A percentile compares a stretch with the other conserved stretches of the same genome.
These are phyloP conservation scores for Pythium sukuiense DNA, from an alignment of 352 stramenopile species.

Conservation along the genomic window DNA sequence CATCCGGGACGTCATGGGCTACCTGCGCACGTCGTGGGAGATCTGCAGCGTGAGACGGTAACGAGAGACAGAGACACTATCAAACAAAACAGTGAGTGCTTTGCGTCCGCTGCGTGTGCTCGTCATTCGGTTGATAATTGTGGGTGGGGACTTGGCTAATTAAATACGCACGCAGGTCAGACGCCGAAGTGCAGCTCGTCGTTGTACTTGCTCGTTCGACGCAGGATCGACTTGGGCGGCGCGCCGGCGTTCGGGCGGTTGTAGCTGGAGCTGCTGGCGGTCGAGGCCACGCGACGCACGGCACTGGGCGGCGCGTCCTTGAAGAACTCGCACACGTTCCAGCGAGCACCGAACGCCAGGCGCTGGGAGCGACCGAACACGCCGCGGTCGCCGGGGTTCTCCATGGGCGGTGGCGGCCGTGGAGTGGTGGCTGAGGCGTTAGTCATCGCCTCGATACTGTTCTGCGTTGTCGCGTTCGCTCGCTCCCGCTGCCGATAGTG, in stretches of 20 bases:
- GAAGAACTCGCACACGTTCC: constrained; percentile 56
- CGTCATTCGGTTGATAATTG: too few relatives aligned
- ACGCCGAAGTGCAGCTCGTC: constrained; percentile 32
- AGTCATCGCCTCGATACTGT: constrained; percentile 23
- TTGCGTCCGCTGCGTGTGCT: too few relatives aligned
- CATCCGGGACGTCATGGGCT: constrained; percentile 63
- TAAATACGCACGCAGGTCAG: constrained; percentile 9
- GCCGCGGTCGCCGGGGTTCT: constrained; percentile 35
- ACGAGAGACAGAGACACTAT: not conserved
- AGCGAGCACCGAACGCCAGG: constrained; percentile 61
- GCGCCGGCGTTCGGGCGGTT: constrained; percentile 7
- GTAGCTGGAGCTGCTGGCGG: constrained; percentile 2
- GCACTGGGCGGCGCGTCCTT: constrained; percentile 36
- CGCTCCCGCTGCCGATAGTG: constrained; percentile 43
- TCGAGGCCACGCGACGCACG: constrained; percentile 25
- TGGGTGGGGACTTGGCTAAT: constrained; percentile 2
- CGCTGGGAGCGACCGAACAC: constrained; percentile 60
- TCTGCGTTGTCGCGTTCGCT: constrained; percentile 25
- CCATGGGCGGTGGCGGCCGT: not conserved
- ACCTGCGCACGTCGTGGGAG: constrained; percentile 45
- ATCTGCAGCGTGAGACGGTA: constrained; percentile 7
- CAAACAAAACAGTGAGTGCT: constrained; percentile 6
- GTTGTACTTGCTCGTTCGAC: constrained; percentile 56
- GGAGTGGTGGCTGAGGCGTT: constrained; percentile 9
- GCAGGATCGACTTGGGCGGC: constrained; percentile 39